Conservation (phyloP, 441 rosid species). For the Breynia disticha region DNA sequence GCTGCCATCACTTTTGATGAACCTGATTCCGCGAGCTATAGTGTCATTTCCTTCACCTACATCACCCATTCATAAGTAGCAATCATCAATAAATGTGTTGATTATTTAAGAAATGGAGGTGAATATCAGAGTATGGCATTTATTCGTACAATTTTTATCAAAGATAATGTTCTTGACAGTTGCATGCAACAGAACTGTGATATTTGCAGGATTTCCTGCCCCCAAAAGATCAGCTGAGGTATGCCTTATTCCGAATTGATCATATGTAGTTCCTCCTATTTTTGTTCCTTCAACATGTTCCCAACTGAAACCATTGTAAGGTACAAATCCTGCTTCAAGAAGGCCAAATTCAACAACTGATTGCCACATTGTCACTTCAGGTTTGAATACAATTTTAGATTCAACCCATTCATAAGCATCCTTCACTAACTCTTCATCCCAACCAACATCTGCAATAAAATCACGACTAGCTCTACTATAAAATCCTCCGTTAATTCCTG, state of each 20-base stretch:
- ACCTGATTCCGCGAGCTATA: constrained; percentile 39
- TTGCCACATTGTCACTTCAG: constrained; percentile 63
- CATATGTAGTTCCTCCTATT: constrained; percentile 57
- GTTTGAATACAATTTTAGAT: constrained; percentile 49
- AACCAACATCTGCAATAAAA: constrained; percentile 39
- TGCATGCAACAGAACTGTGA: constrained; percentile 49
- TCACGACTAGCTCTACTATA: constrained; percentile 59
- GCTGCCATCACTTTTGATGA: constrained; percentile 43
- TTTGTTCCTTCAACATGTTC: constrained; percentile 74
- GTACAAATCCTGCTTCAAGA: constrained; percentile 66
- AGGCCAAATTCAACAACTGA: constrained; percentile 43
- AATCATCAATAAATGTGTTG: constrained; percentile 1
- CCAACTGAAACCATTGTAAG: constrained; percentile 53
- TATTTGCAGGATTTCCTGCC: constrained; percentile 32
- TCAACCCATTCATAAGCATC: constrained; percentile 69
- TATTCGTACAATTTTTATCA: constrained; percentile 25
- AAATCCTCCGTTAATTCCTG: constrained; percentile 65
- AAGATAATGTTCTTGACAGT: constrained; percentile 54
- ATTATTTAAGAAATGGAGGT: not conserved
- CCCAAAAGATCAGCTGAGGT: constrained; percentile 68
- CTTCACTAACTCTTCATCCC: constrained; percentile 52
- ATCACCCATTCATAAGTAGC: constrained; percentile 3
- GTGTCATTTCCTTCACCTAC: constrained; percentile 33
- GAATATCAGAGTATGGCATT: not conserved
- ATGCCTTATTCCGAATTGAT: constrained; percentile 48